phyloP scores from a whole-genome alignment of 139 green algal species.

The Asterochloris erici region DNA sequence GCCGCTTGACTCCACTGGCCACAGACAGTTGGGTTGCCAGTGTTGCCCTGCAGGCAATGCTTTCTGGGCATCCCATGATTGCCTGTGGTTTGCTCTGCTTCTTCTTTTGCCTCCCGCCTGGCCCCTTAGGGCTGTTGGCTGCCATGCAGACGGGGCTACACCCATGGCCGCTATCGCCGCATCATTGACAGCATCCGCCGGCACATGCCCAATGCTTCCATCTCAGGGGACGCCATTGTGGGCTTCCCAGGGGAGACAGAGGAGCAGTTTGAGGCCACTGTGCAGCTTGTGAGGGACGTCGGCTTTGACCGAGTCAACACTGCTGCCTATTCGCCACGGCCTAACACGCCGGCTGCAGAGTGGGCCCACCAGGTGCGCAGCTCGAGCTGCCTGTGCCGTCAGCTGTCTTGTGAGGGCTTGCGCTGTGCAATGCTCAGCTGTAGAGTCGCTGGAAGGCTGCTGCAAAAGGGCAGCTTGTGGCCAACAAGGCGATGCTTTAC shows the following conservation, averaged over 20 bases:
- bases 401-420: neutral
- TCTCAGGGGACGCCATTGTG: conserved; percentile 93
- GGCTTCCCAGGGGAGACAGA: conserved; percentile 91
- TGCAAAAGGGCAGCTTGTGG: too few relatives aligned
- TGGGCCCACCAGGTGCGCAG: conserved; percentile 69
- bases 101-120: neutral
- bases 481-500: too few relatives aligned
- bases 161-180: conserved; percentile 74
- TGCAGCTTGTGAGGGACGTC: conserved; percentile 78
- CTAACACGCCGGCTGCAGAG: conserved; percentile 88
- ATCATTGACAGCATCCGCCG: conserved; percentile 93
- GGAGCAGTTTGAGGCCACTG: conserved; percentile 89
- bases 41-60: neutral
- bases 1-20: too few relatives aligned
- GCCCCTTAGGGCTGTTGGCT: neutral
- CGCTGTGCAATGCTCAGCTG: neutral
- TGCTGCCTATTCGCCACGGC: conserved; percentile 76
- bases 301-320: conserved; percentile 97
- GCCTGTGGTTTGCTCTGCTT: neutral
- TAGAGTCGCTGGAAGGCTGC: too few relatives aligned
- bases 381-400: neutral
- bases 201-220: conserved; percentile 92
- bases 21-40: too few relatives aligned
- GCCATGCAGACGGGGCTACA: conserved; percentile 75
- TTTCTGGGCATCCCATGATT: neutral